Evolutionary conservation across 1,284 basidiomycete genomes (phyloP).

Genomic region (Pseudozyma sp.): DNA sequence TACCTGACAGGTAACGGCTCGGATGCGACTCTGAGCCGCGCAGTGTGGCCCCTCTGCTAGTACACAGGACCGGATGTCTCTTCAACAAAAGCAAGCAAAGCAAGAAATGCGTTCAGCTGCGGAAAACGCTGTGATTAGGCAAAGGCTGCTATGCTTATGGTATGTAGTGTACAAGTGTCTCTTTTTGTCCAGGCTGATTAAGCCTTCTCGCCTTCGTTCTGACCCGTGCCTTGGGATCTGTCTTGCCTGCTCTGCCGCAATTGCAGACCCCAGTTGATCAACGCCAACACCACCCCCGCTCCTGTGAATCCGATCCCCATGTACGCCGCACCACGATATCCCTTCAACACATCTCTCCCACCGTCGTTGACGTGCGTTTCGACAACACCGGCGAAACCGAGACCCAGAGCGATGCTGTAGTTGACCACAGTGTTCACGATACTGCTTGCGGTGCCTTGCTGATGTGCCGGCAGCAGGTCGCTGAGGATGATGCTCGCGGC

Average conservation of each 20-base stretch:
- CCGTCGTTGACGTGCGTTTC: slow-evolving; percentile 50
- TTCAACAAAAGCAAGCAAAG: not conserved
- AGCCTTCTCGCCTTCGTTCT: not conserved
- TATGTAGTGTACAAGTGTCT: not conserved
- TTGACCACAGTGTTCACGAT: slow-evolving; percentile 61
- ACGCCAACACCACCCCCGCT: slow-evolving; percentile 30
- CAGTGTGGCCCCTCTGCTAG: too few relatives aligned
- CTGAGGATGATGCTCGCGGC: slow-evolving; percentile 51
- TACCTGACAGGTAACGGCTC: too few relatives aligned
- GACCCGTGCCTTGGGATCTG: not conserved
- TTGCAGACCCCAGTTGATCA: slow-evolving; percentile 29
- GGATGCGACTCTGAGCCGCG: too few relatives aligned
- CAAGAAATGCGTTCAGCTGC: not conserved
- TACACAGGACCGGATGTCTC: too few relatives aligned
- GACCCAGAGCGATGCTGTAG: slow-evolving; percentile 54
- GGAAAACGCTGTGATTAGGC: not conserved
- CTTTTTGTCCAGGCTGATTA: not conserved
- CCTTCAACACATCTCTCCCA: slow-evolving; percentile 25
- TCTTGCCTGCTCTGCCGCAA: slow-evolving; percentile 1
- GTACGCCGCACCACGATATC: slow-evolving; percentile 44
- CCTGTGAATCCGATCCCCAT: slow-evolving; percentile 49
- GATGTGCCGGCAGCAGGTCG: slow-evolving; percentile 40
- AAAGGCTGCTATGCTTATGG: too few relatives aligned
- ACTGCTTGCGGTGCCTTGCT: slow-evolving; percentile 55
- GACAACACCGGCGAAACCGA: slow-evolving; percentile 58